Percentiles rank a stretch among this genome's conserved stretches.
These are phyloP conservation scores for Psophocarpus tetragonolobus DNA, from an alignment of 306 rosid species.

Conservation along the genomic window DNA sequence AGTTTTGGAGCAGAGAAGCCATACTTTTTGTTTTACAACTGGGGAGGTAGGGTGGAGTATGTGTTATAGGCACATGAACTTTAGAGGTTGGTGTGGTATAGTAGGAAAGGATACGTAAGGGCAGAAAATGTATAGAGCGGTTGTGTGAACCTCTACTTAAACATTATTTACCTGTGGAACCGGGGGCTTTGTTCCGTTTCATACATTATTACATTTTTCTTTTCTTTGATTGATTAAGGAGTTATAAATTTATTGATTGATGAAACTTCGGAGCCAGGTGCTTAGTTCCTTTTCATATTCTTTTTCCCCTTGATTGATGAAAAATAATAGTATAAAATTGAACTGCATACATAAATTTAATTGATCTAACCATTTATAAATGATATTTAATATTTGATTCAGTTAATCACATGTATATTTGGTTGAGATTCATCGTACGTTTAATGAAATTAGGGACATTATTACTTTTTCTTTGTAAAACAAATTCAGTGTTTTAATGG, in stretches of 20 bases:
- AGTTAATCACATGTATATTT: background rate
- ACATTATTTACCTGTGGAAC: conserved; percentile 26
- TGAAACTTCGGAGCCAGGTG: conserved; percentile 1
- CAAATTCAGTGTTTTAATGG: background rate
- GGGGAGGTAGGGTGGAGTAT: conserved; percentile 21
- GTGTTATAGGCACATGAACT: conserved; percentile 27
- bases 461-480: background rate
- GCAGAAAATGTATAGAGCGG: conserved; percentile 50
- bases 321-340: background rate
- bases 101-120: conserved; percentile 38
- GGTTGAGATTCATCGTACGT: background rate
- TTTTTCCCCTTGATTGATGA: background rate
- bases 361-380: background rate
- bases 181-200: conserved; percentile 14
- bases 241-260: background rate
- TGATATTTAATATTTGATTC: background rate
- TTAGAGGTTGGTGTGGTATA: conserved; percentile 33
- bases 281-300: conserved; percentile 15
- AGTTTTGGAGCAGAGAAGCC: conserved; percentile 35
- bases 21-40: conserved; percentile 16
- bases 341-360: background rate
- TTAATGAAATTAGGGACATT: background rate
- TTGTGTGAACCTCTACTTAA: conserved; percentile 29
- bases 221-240: background rate
- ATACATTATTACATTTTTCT: background rate